Evolutionary conservation across 2,329 filamentous ascomycete species (phyloP), one percentile per base, ranked within the genome.

Genomic region (Penicillium sp.): DNA sequence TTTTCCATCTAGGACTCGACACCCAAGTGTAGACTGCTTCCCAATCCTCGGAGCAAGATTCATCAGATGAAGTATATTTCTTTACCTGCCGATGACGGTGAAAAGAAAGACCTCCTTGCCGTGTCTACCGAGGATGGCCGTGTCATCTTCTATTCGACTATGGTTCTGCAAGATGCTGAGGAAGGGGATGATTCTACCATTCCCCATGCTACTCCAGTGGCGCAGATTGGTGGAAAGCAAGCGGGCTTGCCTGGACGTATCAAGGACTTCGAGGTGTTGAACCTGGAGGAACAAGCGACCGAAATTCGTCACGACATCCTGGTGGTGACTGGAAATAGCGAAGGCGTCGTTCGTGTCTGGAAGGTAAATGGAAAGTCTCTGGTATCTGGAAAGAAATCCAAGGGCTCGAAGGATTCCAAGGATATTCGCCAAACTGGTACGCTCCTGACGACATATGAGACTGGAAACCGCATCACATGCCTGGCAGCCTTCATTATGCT

Each of bases 51-150:
- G 66, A 92, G 88, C 17, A 98, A 97, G 79, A 80, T 98, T 25
- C 93, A 97, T 72, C 86, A 94, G 70, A 82, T 97, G 64, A 81
- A 81, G 58, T 96, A 96, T 74, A 70, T 96, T 37, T 74, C 73
- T 12, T 52, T 75, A 22, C 71, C 84, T 10, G 73, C 72, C 20
- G 79, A 82, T 15, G 77, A 78, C 6, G 42, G 54, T 5, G 78
- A 78, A 35, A 42, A 62, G 47, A 59, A 60, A 51, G 77, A 87
- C 38, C 74, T 93, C 5, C 76, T 98, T 43, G 88, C 89, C 0
- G 82, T 95, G 0, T 92, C 92, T 1, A 97, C 95, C 0, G 95
- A 98, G 74, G 94, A 98, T 73, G 95, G 95, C 0, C 84, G 90
- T 54, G 84, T 98, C 38, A 71, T 96, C 54, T 91, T 98, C 74